Base-by-base conservation (phyloP, 2,329 filamentous ascomycete genomes). In the Tolypocladium tundrense region DNA sequence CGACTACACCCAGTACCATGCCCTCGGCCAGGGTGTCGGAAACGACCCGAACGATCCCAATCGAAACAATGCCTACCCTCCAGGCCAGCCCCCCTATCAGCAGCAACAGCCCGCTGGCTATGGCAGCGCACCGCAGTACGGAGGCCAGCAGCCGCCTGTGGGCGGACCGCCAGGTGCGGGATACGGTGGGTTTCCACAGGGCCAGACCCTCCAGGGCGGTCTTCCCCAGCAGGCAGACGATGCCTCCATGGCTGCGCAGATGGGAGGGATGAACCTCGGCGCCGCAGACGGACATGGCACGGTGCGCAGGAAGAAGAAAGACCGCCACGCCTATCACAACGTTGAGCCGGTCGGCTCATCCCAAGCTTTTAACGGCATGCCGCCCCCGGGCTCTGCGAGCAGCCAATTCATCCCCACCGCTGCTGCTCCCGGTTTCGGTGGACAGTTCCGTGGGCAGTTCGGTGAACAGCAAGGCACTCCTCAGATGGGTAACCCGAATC, bases 271-370 rank as follows among this genome's bases (percentile, higher is more conserved):
- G 81, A 86, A 80, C 45, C 76, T 96, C 64, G 84, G 80, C 40
- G 43, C 56, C 11, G 57, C 57, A 19, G 68, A 70, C 40, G 72
- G 78, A 52, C 76, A 78, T 41, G 70, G 82, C 54, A 76, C 77
- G 2, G 74, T 74, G 58, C 80, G 85, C 70, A 88, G 79, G 72
- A 90, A 92, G 80, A 97, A 96, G 84, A 97, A 96, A 81, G 88
- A 97, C 71, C 85, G 91, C 60, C 93, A 97, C 74, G 93, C 92
- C 62, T 89, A 96, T 72, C 93, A 97, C 72, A 87, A 85, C 43
- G 84, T 97, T 56, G 90, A 93, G 63, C 84, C 88, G 27, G 79
- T 79, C 6, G 84, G 85, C 54, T 85, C 84, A 40, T 84, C 86
- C 7, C 85, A 88, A 67, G 76, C 84, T 13, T 89, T 88, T 74